phyloP scores from a whole-genome alignment of 306 rosid genomes.

The Mimosa pudica region DNA sequence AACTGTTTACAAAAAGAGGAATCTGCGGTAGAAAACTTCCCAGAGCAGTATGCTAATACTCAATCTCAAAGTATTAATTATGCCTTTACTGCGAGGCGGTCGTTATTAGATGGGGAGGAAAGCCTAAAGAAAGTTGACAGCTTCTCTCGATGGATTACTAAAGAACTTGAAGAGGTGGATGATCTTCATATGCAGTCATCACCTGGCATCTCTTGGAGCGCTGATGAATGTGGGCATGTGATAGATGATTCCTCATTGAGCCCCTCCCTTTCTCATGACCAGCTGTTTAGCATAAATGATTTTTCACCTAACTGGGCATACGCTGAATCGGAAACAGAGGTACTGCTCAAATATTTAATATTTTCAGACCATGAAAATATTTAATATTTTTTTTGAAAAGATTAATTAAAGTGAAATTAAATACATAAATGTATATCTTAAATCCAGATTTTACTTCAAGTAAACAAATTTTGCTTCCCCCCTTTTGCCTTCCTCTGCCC shows the following conservation, averaged over 20 bases:
- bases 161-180: slow-evolving; percentile 77
- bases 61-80: slow-evolving; percentile 47
- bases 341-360: slow-evolving; percentile 34
- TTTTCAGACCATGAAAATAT: not conserved
- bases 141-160: slow-evolving; percentile 81
- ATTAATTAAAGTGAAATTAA: slow-evolving; percentile 1
- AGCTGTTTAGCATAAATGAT: slow-evolving; percentile 71
- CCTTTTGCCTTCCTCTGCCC: slow-evolving; percentile 15
- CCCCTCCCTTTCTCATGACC: slow-evolving; percentile 84
- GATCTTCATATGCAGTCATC: slow-evolving; percentile 77
- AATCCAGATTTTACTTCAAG: not conserved
- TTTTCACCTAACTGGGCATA: slow-evolving; percentile 85
- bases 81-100: slow-evolving; percentile 54
- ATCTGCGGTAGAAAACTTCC: slow-evolving; percentile 41
- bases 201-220: slow-evolving; percentile 73
- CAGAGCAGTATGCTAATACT: slow-evolving; percentile 44
- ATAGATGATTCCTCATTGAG: slow-evolving; percentile 71
- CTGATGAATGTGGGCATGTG: slow-evolving; percentile 66
- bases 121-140: slow-evolving; percentile 86
- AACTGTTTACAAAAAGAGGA: slow-evolving; percentile 44
- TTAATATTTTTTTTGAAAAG: not conserved
- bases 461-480: slow-evolving; percentile 25
- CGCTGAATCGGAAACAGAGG: slow-evolving; percentile 72
- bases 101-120: slow-evolving; percentile 61
- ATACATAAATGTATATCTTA: slow-evolving; percentile 22